phyloP scores from a whole-genome alignment of 164 flowering plant species.

The Liquidambar formosana region DNA sequence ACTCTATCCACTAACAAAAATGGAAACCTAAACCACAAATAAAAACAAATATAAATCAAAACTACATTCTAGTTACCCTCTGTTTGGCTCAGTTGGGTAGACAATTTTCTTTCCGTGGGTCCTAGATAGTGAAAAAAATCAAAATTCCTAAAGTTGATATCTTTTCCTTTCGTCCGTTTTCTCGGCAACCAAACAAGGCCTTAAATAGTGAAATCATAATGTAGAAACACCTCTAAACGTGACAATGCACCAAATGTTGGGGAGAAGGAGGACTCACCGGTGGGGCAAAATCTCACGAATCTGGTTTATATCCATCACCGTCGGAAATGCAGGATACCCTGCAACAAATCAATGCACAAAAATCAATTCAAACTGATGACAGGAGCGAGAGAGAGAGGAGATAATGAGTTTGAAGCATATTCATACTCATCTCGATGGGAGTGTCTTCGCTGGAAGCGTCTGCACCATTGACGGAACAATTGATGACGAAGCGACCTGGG shows the following conservation, averaged over 20 bases:
- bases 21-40: conserved; percentile 61
- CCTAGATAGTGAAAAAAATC: not conserved
- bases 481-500: conserved; percentile 1
- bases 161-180: no score
- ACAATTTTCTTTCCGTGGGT: no score
- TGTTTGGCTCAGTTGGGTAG: no score
- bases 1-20: conserved; percentile 96
- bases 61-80: no score
- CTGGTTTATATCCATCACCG: conserved; percentile 81
- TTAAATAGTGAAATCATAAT: not conserved
- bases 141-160: not conserved
- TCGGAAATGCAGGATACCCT: conserved; percentile 77
- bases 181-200: not conserved
- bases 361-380: not conserved
- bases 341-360: conserved; percentile 14
- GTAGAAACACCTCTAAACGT: not conserved
- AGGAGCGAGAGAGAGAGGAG: not conserved
- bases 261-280: conserved; percentile 40
- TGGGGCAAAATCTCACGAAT: conserved; percentile 89
- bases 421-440: conserved; percentile 33
- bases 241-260: not conserved
- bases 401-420: not conserved
- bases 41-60: not conserved
- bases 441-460: conserved; percentile 1
- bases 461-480: conserved; percentile 11